phyloP scores from a whole-genome alignment of 2,329 filamentous ascomycete genomes.

The Diaporthe sp. region DNA sequence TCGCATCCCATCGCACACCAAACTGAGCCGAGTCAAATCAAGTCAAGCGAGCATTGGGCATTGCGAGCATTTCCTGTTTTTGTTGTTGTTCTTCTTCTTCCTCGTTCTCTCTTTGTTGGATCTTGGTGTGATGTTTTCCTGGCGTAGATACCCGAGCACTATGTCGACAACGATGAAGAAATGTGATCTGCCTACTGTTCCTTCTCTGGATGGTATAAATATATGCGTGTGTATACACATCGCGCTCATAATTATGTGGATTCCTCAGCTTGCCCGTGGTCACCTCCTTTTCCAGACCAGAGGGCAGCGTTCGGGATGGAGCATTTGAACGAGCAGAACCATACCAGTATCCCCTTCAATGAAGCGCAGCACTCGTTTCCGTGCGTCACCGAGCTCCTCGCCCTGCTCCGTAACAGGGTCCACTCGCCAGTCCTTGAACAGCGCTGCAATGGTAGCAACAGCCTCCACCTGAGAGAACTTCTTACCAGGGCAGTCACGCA shows the following conservation, averaged over 20 bases:
- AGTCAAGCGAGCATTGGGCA: constrained; percentile 27
- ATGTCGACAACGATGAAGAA: neutral
- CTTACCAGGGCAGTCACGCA: constrained; percentile 43
- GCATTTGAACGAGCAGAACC: constrained; percentile 41
- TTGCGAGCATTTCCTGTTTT: neutral
- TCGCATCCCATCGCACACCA: neutral
- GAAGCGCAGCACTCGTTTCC: constrained; percentile 37
- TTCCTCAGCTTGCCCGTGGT: neutral
- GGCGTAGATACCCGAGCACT: neutral
- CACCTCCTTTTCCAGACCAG: constrained; percentile 37
- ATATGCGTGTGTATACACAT: neutral
- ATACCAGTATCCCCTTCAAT: constrained; percentile 39
- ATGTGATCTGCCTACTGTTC: neutral
- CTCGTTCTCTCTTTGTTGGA: neutral
- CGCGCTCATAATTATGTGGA: neutral
- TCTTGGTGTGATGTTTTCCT: neutral
- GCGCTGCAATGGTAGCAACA: constrained; percentile 42
- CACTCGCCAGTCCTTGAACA: constrained; percentile 41
- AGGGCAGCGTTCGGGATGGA: constrained; percentile 41
- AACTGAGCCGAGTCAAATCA: neutral
- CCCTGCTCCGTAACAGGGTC: constrained; percentile 36
- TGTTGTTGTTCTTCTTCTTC: neutral
- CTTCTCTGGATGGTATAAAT: neutral
- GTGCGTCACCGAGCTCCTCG: constrained; percentile 37
- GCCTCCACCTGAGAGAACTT: constrained; percentile 49